Evolutionary conservation across 148 eudicot species (phyloP), one percentile per base, ranked within the genome.

Genomic region (Vaccinium vitisidaea): DNA sequence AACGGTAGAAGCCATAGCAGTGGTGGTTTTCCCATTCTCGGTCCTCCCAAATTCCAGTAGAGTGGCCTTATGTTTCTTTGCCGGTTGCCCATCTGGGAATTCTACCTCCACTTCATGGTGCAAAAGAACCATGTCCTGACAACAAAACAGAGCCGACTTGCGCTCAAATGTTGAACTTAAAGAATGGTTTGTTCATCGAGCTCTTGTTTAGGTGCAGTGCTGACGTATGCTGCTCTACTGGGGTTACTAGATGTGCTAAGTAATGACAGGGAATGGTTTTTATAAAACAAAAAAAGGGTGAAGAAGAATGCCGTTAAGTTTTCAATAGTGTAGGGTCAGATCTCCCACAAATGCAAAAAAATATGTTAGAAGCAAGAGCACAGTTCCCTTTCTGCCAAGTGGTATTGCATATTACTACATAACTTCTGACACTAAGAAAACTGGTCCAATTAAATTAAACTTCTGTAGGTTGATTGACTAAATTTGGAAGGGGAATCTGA

Each of bases 1-100:
- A 81, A 97, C 99, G 54, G 98, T 97, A 49, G 89, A 89, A 55
- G 99, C 98, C 99, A 95, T 97, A 82, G 99, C 98, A 7, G 94
- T 87, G 50, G 92, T 93, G 39, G 88, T 89, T 87, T 86, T 94
- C 81, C 90, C 96, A 79, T 87, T 86, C 30, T 86, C 87, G 12
- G 87, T 96, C 89, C 89, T 93, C 80, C 99, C 99, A 78, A 93
- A 91, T 87, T 94, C 98, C 87, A 97, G 85, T 23, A 97, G 89
- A 46, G 98, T 94, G 81, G 98, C 98, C 69, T 83, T 84, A 77
- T 95, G 98, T 74, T 89, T 93, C 87, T 94, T 96, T 13, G 80
- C 80, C 6, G 87, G 74, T 71, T 84, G 88, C n/a, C 88, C 88
- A 82, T 91, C 90, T 23, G 93, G 91, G 73, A 88, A 94, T 71